phyloP scores from a whole-genome alignment of 148 eudicot genomes.

The Chenopodium suecicum region DNA sequence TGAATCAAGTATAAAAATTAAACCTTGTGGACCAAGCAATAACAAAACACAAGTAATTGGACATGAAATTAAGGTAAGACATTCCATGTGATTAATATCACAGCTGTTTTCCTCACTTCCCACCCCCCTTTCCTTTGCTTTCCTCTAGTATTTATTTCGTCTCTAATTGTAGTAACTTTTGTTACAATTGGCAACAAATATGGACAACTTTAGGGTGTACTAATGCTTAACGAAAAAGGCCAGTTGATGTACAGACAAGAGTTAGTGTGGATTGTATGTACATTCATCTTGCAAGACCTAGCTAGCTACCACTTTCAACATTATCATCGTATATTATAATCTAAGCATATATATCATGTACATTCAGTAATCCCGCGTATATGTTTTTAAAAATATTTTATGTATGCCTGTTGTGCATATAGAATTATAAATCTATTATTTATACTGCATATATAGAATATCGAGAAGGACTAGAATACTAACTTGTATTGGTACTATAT shows the following conservation, averaged over 20 bases:
- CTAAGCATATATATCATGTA: neutral
- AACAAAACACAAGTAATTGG: neutral
- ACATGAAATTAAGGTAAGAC: neutral
- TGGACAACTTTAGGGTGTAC: neutral
- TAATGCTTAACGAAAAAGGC: constrained; percentile 11
- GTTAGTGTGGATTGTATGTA: neutral
- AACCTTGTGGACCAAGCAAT: constrained; percentile 14
- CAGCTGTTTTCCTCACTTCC: constrained; percentile 3
- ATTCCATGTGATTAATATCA: constrained; percentile 12
- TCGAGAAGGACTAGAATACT: too few species aligned
- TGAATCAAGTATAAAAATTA: neutral
- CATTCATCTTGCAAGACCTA: neutral
- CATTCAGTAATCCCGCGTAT: too few species aligned
- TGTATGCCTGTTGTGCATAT: too few species aligned
- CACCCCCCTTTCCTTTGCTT: neutral
- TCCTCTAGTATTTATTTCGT: neutral
- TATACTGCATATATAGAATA: too few species aligned
- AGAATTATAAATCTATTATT: too few species aligned
- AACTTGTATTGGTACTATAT: too few species aligned
- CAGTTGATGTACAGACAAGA: neutral
- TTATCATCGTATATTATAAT: neutral
- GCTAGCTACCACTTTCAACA: neutral
- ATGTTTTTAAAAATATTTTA: too few species aligned
- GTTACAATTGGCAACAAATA: neutral
- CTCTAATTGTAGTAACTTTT: neutral